Conservation (phyloP, 108 stramenopile genomes). For the Cylindrotheca fusiformis region DNA sequence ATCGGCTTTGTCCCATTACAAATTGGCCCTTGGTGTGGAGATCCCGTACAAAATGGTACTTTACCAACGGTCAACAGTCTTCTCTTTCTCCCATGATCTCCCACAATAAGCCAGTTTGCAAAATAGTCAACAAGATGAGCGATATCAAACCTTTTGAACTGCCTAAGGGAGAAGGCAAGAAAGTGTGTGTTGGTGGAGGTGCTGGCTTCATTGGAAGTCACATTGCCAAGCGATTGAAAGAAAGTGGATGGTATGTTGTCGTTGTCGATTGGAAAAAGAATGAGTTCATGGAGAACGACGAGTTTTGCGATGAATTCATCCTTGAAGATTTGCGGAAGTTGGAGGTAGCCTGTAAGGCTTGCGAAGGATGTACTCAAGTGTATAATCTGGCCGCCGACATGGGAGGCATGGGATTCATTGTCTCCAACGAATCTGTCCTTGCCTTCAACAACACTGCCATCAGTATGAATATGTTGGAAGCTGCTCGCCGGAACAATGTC, state of each 20-base stretch:
- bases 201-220: slow-evolving; percentile 97
- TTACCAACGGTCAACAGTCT: too few relatives aligned
- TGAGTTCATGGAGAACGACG: slow-evolving; percentile 95
- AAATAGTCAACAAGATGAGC: slow-evolving; percentile 23
- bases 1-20: too few relatives aligned
- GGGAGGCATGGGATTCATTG: slow-evolving; percentile 99
- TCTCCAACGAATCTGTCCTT: slow-evolving; percentile 94
- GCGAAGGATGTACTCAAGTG: slow-evolving; percentile 93
- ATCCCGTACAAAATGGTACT: too few relatives aligned
- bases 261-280: slow-evolving; percentile 96
- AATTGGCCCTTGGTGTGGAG: too few relatives aligned
- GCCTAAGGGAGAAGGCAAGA: slow-evolving; percentile 72
- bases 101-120: too few relatives aligned
- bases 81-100: too few relatives aligned
- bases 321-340: slow-evolving; percentile 92
- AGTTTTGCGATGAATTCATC: slow-evolving; percentile 98
- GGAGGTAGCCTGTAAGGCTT: slow-evolving; percentile 90
- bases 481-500: slow-evolving; percentile 85
- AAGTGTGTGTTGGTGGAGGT: slow-evolving; percentile 94
- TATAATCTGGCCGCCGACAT: slow-evolving; percentile 99
- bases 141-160: slow-evolving; percentile 65
- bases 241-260: slow-evolving; percentile 86
- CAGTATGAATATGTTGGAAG: slow-evolving; percentile 98
- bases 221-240: slow-evolving; percentile 95
- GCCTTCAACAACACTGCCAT: slow-evolving; percentile 99